Base-by-base conservation (phyloP, 345 rosid genomes). In the Diplotaxis tenuifolia region DNA sequence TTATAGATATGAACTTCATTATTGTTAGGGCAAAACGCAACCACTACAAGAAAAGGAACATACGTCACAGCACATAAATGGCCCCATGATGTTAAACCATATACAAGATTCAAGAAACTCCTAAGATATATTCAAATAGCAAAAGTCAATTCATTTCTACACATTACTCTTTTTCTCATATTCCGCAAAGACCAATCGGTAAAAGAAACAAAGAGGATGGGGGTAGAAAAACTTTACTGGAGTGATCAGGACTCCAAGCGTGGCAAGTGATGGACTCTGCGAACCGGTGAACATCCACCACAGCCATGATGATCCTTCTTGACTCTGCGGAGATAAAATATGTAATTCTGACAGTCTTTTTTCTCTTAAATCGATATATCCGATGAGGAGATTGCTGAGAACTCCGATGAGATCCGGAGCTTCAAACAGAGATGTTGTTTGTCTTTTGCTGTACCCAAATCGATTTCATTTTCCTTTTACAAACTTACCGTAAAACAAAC, bases 241-340 rank as follows among this genome's bases (percentile, higher is more conserved):
- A 86, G 77, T 71, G 87, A 84, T 92, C 96, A 60, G 96, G 92
- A 82, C 92, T 90, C 97, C 97, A 95, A 59, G 99, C 90, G 74
- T 95, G 99, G 81, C 96, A 92, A 73, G 96, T 88, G 80, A 95
- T 86, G 84, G 86, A 88, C 66, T 83, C 87, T 19, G 97, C 91
- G 56, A 92, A 83, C 73, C 89, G 94, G 63, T 92, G 92, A 80
- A 87, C 91, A 36, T 88, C 81, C 47, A 84, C 71, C 54, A 83
- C 83, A 47, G 93, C 92, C 99, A 95, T 95, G 28, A n/a, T n/a
- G n/a, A 62, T 68, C 70, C 70, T 42, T 62, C 14, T 16, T 28
- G 57, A 62, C 64, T 68, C 67, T 59, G 53, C 67, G 70, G 70
- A 57, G 68, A 58, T 45, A 66, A 52, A n/a, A 2, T 23, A 23